Base-by-base conservation (phyloP, 305 asterid species). In the Solanum chacoense region DNA sequence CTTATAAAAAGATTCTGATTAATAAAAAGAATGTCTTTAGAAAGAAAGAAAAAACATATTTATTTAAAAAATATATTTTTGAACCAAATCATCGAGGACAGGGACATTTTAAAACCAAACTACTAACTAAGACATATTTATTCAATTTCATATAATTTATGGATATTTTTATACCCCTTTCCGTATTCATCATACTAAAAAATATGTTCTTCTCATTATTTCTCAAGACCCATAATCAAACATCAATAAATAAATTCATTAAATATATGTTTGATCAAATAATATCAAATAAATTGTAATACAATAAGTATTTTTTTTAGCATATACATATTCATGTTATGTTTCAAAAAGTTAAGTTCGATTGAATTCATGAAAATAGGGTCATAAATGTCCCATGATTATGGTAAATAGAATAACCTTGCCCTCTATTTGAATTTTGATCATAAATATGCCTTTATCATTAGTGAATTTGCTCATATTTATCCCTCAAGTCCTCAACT, bases 51-150 rank as follows among this genome's bases (percentile, higher is more conserved):
- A 22, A 22, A 22, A 4, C 0, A 22, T 63, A 67, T 67, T 24
- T 24, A 5, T 67, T 67, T 67, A 1, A 9, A n/a, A 63, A 22
- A 45, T 1, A 42, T 20, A 63, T 67, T 67, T 67, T 67, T 1
- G 2, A 26, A 67, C 18, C 2, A 67, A 67, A 24, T 11, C 0
- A 11, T 67, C 0, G 13, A 24, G 0, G 1, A 0, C 0, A 67
- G 0, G 3, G 7, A 67, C 1, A n/a, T 11, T n/a, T 24, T 65
- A 0, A 55, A 0, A 55, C 0, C 24, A 55, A 55, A 55, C 24
- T 67, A 67, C 1, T 4, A 65, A n/a, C 7, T n/a, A 67, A 1
- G 16, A 10, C 7, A 67, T 24, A n/a, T n/a, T 24, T 24, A n/a
- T 67, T 65, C 1, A 67, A 24, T n/a, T n/a, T 67, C 7, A 1